Evolutionary conservation across 805 yeast genomes (phyloP).

Genomic region (Kodamaea neixiangensis): DNA sequence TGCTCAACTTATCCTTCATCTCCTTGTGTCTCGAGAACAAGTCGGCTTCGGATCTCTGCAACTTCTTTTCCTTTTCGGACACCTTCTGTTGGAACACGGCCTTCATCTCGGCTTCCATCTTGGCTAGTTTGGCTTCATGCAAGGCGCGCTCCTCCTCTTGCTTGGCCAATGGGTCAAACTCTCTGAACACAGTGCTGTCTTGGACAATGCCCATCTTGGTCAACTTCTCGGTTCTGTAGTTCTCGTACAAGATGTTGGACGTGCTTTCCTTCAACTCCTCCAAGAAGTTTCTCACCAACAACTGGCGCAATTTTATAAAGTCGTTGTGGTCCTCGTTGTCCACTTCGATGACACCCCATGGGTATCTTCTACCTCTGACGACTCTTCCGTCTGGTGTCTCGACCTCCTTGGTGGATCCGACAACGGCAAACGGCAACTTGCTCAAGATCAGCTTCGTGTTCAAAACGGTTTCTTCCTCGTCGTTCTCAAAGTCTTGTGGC

Average conservation of each 20-base stretch:
- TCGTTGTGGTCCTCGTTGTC: slow-evolving; percentile 94
- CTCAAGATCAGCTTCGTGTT: slow-evolving; percentile 67
- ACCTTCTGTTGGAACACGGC: slow-evolving; percentile 95
- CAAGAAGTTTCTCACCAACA: slow-evolving; percentile 84
- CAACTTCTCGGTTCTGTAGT: slow-evolving; percentile 84
- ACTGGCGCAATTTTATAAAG: slow-evolving; percentile 83
- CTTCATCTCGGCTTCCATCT: slow-evolving; percentile 96
- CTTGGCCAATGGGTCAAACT: slow-evolving; percentile 87
- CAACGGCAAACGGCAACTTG: slow-evolving; percentile 88
- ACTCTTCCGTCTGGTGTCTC: slow-evolving; percentile 71
- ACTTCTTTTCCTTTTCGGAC: slow-evolving; percentile 92
- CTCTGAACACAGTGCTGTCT: slow-evolving; percentile 90
- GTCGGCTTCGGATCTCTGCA: slow-evolving; percentile 96
- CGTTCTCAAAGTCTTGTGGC: slow-evolving; percentile 76
- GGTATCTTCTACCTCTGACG: slow-evolving; percentile 91
- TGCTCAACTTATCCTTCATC: slow-evolving; percentile 90
- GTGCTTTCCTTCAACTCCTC: slow-evolving; percentile 94
- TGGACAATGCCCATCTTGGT: slow-evolving; percentile 83
- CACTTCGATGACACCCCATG: slow-evolving; percentile 97
- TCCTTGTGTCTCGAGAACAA: slow-evolving; percentile 93
- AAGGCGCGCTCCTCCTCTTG: slow-evolving; percentile 91
- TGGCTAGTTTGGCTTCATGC: slow-evolving; percentile 91
- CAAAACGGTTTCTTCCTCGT: slow-evolving; percentile 78
- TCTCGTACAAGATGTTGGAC: slow-evolving; percentile 73
- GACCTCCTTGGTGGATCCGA: slow-evolving; percentile 80